phyloP scores from a whole-genome alignment of 495 filamentous ascomycete species.

The Xylaria sp. region DNA sequence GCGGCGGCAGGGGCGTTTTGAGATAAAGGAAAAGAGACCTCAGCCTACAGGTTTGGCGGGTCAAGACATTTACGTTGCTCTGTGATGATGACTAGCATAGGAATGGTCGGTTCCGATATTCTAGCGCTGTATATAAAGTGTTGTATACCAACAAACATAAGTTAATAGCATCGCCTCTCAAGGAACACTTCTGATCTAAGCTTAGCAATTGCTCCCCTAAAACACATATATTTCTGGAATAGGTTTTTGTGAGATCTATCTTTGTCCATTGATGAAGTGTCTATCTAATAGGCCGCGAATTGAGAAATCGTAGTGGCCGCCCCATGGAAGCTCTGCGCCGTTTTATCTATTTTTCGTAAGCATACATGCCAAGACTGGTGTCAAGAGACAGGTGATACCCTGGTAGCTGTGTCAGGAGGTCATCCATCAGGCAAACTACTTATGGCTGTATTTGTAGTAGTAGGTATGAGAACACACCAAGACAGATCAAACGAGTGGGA shows the following conservation, averaged over 20 bases:
- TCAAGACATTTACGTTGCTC: conserved; percentile 32
- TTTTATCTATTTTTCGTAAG: background rate
- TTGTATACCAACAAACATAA: conserved; percentile 34
- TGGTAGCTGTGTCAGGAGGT: background rate
- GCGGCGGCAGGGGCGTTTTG: conserved; percentile 56
- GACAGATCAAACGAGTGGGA: background rate
- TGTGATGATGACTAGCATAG: conserved; percentile 39
- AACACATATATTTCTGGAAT: background rate
- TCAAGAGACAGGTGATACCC: background rate
- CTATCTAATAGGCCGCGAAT: background rate
- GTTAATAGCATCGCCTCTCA: conserved; percentile 47
- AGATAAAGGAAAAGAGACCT: conserved; percentile 51
- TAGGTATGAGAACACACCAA: background rate
- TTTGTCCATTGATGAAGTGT: background rate
- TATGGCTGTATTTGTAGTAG: background rate
- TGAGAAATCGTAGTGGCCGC: too few relatives aligned
- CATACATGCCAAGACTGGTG: background rate
- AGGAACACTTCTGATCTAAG: background rate
- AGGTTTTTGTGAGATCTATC: too few relatives aligned
- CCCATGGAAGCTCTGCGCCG: background rate
- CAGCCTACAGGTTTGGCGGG: conserved; percentile 35
- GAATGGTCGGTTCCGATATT: conserved; percentile 28
- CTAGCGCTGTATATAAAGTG: conserved; percentile 42
- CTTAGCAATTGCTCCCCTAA: background rate
- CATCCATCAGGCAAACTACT: background rate